Evolutionary conservation across 768 basidiomycete genomes (phyloP), one percentile per base, ranked within the genome.

Genomic region (Suillus spraguei): DNA sequence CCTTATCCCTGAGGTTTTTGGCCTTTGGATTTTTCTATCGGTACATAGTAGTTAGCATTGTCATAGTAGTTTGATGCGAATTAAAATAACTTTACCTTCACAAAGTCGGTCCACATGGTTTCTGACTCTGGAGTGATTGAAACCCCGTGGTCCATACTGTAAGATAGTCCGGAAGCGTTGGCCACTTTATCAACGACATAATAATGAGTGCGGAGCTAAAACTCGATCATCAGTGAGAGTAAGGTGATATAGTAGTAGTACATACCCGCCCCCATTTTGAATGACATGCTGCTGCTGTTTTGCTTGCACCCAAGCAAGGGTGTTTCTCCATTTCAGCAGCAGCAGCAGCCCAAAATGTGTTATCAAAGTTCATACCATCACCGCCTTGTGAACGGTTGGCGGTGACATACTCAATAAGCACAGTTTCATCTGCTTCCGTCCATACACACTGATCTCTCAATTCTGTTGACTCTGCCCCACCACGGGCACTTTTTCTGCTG

Each of bases 191-290:
- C 9, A 20, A 44, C 20, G 9, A 44, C 44, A 2, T n/a, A n/a
- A n/a, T n/a, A n/a, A n/a, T 44, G 20, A 44, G 17, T 20, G n/a
- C 1, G 10, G 44, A 44, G 44, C 44, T 44, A 20, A 44, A 44
- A n/a, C 44, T 44, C 9, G 0, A 44, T 44, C 20, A n/a, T 44
- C 8, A 44, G 44, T 44, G 20, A 44, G 44, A 10, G 44, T n/a
- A 44, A 44, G 44, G 44, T 44, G 44, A n/a, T n/a, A 44, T 44
- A 44, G 44, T 44, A 20, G 44, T 44, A 44, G 44, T 44, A 44
- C 20, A 44, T 44, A 44, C 44, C 9, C 4, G 10, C 20, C 20
- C 20, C 44, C 44, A 44, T 44, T 44, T 44, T 44, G 44, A 44
- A n/a, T 10, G 10, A 44, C 44, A 44, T 44, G 44, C 44, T n/a